Evolutionary conservation across 306 rosid species (phyloP).

Genomic region (Potentilla sterilis): DNA sequence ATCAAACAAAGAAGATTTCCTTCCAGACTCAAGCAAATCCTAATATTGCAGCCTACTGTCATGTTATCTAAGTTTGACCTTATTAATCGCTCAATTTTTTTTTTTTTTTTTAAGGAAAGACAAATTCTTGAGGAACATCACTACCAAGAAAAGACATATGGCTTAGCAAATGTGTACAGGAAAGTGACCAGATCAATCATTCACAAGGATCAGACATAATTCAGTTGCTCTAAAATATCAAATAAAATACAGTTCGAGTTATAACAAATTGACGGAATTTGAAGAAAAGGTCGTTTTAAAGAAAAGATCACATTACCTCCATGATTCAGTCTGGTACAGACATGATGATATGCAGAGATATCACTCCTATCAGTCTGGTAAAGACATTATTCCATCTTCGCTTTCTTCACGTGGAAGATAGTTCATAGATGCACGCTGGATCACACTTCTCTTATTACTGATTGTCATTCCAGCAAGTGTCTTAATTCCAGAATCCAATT

Average conservation of each 20-base stretch:
- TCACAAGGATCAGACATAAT: constrained; percentile 24
- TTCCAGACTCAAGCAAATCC: not conserved
- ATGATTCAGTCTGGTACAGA: not conserved
- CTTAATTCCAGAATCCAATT: constrained; percentile 44
- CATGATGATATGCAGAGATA: constrained; percentile 36
- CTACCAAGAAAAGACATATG: constrained; percentile 52
- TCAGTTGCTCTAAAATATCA: constrained; percentile 13
- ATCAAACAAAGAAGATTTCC: not conserved
- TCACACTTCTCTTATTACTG: constrained; percentile 59
- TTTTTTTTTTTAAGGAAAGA: constrained; percentile 25
- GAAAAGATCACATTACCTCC: constrained; percentile 22
- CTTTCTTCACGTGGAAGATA: constrained; percentile 55
- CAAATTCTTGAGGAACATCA: constrained; percentile 40
- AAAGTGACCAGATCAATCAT: constrained; percentile 53
- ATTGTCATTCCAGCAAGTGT: constrained; percentile 57
- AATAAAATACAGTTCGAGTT: constrained; percentile 1
- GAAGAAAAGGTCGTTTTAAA: not conserved
- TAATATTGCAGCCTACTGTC: not conserved
- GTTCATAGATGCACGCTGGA: constrained; percentile 38
- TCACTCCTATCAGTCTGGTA: constrained; percentile 31
- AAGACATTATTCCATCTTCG: constrained; percentile 48
- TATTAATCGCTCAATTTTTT: constrained; percentile 12
- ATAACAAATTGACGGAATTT: not conserved
- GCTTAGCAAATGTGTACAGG: too few relatives aligned
- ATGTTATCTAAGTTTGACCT: not conserved